Base-by-base conservation (phyloP, 306 rosid species). In the Begonia masoniana region DNA sequence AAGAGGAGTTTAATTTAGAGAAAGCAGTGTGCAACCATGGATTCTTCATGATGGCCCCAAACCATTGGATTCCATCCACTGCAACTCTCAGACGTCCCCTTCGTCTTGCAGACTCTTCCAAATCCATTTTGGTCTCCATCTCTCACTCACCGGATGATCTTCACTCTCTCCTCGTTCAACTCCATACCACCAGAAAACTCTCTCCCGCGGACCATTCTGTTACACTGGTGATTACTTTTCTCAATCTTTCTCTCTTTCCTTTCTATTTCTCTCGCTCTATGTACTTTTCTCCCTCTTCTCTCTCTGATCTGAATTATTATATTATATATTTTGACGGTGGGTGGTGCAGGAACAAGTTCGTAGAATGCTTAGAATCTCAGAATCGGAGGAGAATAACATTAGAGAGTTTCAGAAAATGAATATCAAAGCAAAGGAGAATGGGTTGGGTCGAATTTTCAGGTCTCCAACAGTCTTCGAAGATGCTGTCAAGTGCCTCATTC, bases 31-130 rank as follows among this genome's bases (percentile, higher is more conserved):
- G 84, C 67, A 74, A 74, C 14, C 80, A 78, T 48, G 79, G 79
- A 0, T 47, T 63, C 15, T 73, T 77, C 41, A 77, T 73, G 79
- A 73, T 77, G 79, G 51, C 74, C 35, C 83, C 79, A 15, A 77
- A 77, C 52, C 16, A 49, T 24, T 73, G 83, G 79, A 51, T 53
- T 54, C 53, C 77, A 7, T 67, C 67, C 2, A 45, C 64, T 1
- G 67, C 63, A 52, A 63, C 69, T 14, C 50, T 77, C 15, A 47
- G 51, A 51, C 72, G 77, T 3, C 83, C 79, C 5, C 16, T 73
- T 11, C 62, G 83, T 15, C 74, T 73, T 1, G 56, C 66, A n/a
- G 58, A 63, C 46, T 53, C 26, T 0, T 2, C 12, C 12, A 7
- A 39, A 1, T 73, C 58, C 13, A 59, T 70, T 16, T 21, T 2